Evolutionary conservation across 257 asterid genomes (phyloP), one percentile per base, ranked within the genome.

Genomic region (Scutellaria galericulata): DNA sequence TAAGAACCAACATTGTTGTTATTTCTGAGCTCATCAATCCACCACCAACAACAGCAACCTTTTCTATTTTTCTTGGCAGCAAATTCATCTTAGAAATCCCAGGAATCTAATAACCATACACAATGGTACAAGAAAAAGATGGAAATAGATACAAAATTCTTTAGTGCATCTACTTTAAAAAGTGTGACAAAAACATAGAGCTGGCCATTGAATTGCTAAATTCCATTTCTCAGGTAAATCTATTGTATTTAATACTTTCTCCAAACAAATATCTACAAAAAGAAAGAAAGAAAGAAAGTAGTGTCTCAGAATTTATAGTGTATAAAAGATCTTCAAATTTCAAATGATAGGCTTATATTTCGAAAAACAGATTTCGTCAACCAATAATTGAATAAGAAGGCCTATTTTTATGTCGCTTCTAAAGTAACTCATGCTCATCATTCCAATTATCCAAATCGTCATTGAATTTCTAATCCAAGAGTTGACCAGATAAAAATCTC

Each of bases 11-110:
- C 62, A 73, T 52, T 13, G 82, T 69, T 64, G 83, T 88, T 72
- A 84, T 79, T 20, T 77, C 79, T 14, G 85, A 72, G 63, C 86
- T 83, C 87, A 82, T 67, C 47, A 75, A 12, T 57, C 89, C 92
- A 48, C 86, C 89, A 67, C 86, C 87, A 53, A 86, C 24, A 80
- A 86, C 68, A 67, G 83, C 92, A 77, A 82, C 82, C 77, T 84
- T 84, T 15, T 59, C 72, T 48, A 84, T 79, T 66, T 76, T 79
- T 64, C 83, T 85, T 15, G 89, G 83, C 71, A 60, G 78, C 76
- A 86, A 80, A 45, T 78, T 80, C 71, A 59, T 56, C 54, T 68
- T 73, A 80, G 84, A 81, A 57, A 81, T 70, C 56, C 85, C 83
- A 57, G 89, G 85, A 63, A 85, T 56, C 90, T 87, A 79, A 71